Percentiles rank a stretch among this genome's conserved stretches.
Conservation (phyloP, 2,329 filamentous ascomycete species). For the Elsinoe ampelina region DNA sequence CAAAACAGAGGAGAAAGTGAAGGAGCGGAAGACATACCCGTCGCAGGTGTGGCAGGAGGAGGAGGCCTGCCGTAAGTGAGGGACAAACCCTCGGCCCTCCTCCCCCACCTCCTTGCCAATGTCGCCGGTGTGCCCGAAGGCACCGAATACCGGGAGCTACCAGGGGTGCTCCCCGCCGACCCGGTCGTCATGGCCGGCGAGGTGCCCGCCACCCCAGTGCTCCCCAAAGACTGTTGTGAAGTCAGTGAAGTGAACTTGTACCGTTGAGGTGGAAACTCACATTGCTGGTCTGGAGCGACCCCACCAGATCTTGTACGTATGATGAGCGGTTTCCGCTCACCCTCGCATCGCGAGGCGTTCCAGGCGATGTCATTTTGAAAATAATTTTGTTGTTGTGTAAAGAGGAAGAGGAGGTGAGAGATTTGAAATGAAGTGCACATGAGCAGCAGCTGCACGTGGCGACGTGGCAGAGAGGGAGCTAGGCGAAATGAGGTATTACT, state of each 20-base stretch:
- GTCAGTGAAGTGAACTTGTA: neutral
- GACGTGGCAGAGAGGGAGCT: neutral
- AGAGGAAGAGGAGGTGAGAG: neutral
- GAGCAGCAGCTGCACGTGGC: neutral
- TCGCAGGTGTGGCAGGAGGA: neutral
- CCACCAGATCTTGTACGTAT: neutral
- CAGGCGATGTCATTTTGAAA: slow-evolving; percentile 5
- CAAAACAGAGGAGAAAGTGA: neutral
- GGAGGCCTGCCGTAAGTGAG: neutral
- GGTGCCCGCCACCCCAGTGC: neutral
- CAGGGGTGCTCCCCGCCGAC: slow-evolving; percentile 6
- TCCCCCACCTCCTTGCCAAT: neutral
- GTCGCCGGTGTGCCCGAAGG: neutral
- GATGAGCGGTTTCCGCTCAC: neutral
- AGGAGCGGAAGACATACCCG: neutral
- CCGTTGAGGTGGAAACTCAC: neutral
- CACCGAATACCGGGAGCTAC: no score
- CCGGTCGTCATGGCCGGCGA: neutral
- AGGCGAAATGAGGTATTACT: neutral
- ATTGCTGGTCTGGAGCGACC: neutral
- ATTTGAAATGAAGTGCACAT: neutral
- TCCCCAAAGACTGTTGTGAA: neutral
- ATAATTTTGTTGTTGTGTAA: neutral
- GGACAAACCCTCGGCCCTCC: neutral
- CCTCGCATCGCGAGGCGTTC: slow-evolving; percentile 2